Base-by-base conservation (phyloP, 23 red algal genomes). In the Cyanidiococcus yangmingshanensis region DNA sequence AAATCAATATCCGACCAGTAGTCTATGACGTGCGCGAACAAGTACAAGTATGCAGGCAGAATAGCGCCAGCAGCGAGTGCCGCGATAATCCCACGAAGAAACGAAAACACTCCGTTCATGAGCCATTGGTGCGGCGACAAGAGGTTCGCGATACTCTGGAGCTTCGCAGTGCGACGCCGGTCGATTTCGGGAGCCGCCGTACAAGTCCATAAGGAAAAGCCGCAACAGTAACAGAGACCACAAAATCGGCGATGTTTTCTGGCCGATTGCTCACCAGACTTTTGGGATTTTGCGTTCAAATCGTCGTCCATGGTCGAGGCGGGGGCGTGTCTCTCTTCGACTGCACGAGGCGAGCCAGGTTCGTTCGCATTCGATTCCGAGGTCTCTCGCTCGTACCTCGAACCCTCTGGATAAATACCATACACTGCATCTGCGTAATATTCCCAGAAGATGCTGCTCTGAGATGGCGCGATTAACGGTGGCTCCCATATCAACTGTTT, bases 51-150 rank as follows among this genome's bases (percentile, higher is more conserved):
- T 7, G 32, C 32, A 29, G 63, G 63, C 7, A 71, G 32, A 25
- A 71, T 35, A 25, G 32, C 63, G 32, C 63, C 63, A 35, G 32
- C 3, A 7, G 32, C n/a, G 7, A 71, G 63, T 2, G 63, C 63
- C 7, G 63, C 32, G 16, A 71, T 3, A 3, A 71, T 7, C 21
- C 63, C 63, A 35, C 21, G 3, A 7, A 35, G 3, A 7, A 29
- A 7, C n/a, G 12, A 35, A 3, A 71, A 29, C 7, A 29, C 3
- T 25, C 16, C 21, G 27, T 71, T 25, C 3, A 71, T 2, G 63
- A 71, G 63, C 63, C 63, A 71, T 7, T 35, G 21, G 27, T 29
- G 63, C 63, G 63, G 63, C 27, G 63, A 71, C 27, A 71, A 35
- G 63, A 71, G 21, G 63, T 25, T 35, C n/a, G 21, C 21, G 63